Base-by-base conservation (phyloP, 805 yeast species). In the Pichia eremophila region DNA sequence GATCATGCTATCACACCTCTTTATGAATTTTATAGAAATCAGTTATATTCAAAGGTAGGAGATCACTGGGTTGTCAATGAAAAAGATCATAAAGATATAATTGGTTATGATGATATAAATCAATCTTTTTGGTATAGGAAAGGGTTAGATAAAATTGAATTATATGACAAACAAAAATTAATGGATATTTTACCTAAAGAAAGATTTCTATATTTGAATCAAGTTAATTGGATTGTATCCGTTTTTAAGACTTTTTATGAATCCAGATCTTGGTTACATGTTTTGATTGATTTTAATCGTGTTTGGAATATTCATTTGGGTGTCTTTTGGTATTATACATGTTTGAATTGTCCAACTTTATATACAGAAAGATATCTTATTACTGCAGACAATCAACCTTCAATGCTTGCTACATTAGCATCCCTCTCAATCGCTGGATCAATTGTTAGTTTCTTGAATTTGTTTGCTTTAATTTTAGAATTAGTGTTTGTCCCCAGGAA, bases 71-170 rank as follows among this genome's bases (percentile, higher is more conserved):
- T 72, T 29, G 70, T 70, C 18, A 67, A 69, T 11, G 83, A 78
- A 51, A 75, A 71, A 47, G 91, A 84, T 58, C 91, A 88, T 59
- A 71, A 78, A 15, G 66, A 75, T 28, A 77, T 78, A 5, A 80
- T 88, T 49, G 96, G 96, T 0, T 88, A 88, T 62, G 96, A 88
- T 66, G 96, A 88, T 62, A 80, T 88, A 62, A 88, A 88, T 60
- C 96, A 88, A 58, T 68, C 84, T 37, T 88, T 88, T 59, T 88
- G 96, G 96, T 80, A 83, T 55, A 72, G 79, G 4, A 74, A 78
- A 51, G 88, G 93, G 0, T 68, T 88, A 45, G 78, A 78, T 51
- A 72, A 73, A 44, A 71, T 88, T 18, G 64, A 66, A 2, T 59
- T 83, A 32, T 47, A 40, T 10, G 72, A 71, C 40, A 71, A 70